Evolutionary conservation across 306 rosid genomes (phyloP).

Genomic region (Sechiopsis laciniata): DNA sequence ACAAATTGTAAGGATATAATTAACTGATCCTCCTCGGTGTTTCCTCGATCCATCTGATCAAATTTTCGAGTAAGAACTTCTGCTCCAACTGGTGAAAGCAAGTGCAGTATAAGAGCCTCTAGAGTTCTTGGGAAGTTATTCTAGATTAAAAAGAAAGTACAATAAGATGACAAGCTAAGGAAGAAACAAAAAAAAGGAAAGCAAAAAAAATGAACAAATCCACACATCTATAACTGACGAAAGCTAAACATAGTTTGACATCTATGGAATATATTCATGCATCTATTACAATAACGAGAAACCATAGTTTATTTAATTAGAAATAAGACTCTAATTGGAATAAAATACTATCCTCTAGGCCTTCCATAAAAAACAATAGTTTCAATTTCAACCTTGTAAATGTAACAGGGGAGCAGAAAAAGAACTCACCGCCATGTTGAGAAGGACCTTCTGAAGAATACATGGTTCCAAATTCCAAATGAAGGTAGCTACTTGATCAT

Average conservation of each 20-base stretch:
- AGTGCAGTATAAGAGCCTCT: conserved; percentile 84
- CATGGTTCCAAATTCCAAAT: conserved; percentile 51
- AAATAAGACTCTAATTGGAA: neutral
- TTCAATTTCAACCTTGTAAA: neutral
- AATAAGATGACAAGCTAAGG: conserved; percentile 24
- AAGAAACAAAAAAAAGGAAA: conserved; percentile 19
- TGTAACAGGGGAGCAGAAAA: conserved; percentile 6
- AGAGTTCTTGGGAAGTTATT: conserved; percentile 75
- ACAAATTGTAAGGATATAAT: conserved; percentile 22
- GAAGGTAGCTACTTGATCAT: conserved; percentile 64
- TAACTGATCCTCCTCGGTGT: conserved; percentile 63
- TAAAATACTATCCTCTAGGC: neutral
- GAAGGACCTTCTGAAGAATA: conserved; percentile 59
- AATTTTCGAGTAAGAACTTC: conserved; percentile 86
- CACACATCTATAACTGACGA: conserved; percentile 7
- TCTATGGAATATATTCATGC: conserved; percentile 14
- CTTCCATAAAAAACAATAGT: neutral
- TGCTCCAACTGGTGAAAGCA: conserved; percentile 80
- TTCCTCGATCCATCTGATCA: conserved; percentile 75
- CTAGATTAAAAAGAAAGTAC: conserved; percentile 36
- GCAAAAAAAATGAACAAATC: conserved; percentile 13
- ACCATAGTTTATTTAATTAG: neutral
- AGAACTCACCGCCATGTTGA: conserved; percentile 76
- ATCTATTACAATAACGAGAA: neutral
- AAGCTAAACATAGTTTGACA: neutral